Conservation (phyloP, 2,329 filamentous ascomycete genomes). For the Verticillium alfalfae region DNA sequence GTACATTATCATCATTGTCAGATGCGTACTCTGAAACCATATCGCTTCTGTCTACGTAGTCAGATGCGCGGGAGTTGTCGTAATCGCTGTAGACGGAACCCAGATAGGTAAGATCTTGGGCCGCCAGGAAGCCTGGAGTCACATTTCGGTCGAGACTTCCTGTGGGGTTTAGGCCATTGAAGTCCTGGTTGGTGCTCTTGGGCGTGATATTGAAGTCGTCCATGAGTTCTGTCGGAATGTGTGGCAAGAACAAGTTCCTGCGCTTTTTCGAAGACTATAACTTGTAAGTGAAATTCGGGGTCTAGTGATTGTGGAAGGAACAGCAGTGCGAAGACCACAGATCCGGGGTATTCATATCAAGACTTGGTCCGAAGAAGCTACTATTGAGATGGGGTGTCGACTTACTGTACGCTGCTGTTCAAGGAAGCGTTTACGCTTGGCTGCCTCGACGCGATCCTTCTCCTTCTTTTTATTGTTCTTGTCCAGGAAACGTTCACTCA, state of each 20-base stretch:
- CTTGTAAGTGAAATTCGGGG: not conserved
- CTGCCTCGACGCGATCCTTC: conserved; percentile 2
- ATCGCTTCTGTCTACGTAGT: not conserved
- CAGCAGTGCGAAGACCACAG: not conserved
- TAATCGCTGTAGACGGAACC: not conserved
- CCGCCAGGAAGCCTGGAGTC: not conserved
- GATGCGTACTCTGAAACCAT: not conserved
- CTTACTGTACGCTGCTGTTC: not conserved
- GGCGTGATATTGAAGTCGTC: not conserved
- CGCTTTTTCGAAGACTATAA: not conserved
- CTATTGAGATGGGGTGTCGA: not conserved
- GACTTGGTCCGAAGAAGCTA: not conserved
- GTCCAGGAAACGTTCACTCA: conserved; percentile 70
- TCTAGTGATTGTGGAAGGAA: not conserved
- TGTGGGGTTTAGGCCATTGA: not conserved
- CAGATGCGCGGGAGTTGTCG: not conserved
- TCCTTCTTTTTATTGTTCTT: conserved; percentile 69
- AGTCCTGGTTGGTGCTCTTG: not conserved
- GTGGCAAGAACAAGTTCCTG: not conserved
- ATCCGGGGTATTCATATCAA: too few species aligned
- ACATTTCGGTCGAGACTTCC: not conserved
- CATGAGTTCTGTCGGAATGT: not conserved
- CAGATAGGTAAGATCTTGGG: not conserved
- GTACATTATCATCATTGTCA: not conserved
- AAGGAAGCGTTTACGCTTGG: not conserved